Conservation (phyloP, 1,139 yeast genomes). For the Yamadazyma dushanensis region DNA sequence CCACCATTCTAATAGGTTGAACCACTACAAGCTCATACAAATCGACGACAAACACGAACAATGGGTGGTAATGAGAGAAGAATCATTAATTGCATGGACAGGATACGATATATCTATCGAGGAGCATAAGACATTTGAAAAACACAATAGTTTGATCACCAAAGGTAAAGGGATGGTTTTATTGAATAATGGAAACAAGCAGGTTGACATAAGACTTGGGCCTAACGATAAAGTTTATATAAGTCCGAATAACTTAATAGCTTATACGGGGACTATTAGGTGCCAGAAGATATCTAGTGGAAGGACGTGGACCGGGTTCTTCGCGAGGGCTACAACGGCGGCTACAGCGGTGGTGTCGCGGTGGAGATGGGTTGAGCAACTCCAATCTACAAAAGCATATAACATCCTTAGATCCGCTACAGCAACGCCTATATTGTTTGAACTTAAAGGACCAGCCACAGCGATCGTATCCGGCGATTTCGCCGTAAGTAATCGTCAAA, state of each 20-base stretch:
- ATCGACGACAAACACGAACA: conserved; percentile 16
- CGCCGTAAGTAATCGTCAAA: neutral
- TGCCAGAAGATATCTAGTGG: neutral
- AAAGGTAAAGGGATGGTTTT: conserved; percentile 40
- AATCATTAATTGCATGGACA: conserved; percentile 46
- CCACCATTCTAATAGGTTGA: conserved; percentile 14
- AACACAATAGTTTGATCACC: conserved; percentile 22
- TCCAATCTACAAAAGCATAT: neutral
- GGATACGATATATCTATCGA: conserved; percentile 34
- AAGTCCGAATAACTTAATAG: conserved; percentile 37
- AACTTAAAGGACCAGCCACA: conserved; percentile 2
- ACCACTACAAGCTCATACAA: conserved; percentile 28
- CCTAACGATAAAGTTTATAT: conserved; percentile 34
- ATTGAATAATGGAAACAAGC: conserved; percentile 35
- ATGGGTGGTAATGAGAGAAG: conserved; percentile 40
- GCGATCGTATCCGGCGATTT: neutral
- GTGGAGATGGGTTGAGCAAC: conserved; percentile 3
- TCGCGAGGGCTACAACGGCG: neutral
- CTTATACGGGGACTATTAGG: conserved; percentile 19
- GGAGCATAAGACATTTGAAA: conserved; percentile 18
- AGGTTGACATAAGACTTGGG: conserved; percentile 29
- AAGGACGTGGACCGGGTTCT: neutral
- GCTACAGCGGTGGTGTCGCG: neutral
- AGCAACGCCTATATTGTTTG: neutral
- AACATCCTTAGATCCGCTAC: neutral